phyloP scores from a whole-genome alignment of 1,139 yeast genomes.

The Diutina ranongensis region DNA sequence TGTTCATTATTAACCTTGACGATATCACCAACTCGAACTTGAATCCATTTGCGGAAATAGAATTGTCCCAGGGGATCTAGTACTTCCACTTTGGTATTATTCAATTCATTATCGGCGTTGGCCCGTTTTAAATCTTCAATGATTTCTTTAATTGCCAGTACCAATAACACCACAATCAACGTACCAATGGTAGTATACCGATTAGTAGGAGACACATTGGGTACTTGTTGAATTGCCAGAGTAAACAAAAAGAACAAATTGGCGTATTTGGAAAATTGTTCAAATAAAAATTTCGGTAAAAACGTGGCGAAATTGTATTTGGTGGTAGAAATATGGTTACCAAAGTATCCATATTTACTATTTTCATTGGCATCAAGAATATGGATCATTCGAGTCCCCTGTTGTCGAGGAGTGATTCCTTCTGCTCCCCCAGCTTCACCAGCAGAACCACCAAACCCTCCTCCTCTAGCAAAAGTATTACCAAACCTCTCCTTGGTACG shows the following conservation, averaged over 20 bases:
- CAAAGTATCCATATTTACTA: constrained; percentile 45
- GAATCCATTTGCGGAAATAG: constrained; percentile 66
- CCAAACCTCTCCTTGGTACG: constrained; percentile 28
- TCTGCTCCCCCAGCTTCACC: constrained; percentile 8
- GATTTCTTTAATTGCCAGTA: constrained; percentile 86
- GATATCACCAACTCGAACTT: constrained; percentile 84
- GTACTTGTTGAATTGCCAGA: constrained; percentile 91
- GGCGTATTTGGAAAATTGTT: constrained; percentile 95
- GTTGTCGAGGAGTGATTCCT: constrained; percentile 7
- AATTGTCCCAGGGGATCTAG: constrained; percentile 56
- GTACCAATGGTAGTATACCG: constrained; percentile 94
- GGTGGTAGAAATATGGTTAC: constrained; percentile 91
- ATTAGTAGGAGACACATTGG: constrained; percentile 92
- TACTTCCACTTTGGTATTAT: constrained; percentile 66
- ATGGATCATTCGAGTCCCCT: constrained; percentile 55
- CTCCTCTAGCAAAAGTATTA: constrained; percentile 1
- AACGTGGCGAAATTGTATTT: constrained; percentile 92
- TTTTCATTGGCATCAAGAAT: constrained; percentile 54
- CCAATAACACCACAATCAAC: constrained; percentile 66
- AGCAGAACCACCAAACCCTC: constrained; percentile 2
- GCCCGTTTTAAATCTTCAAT: constrained; percentile 87
- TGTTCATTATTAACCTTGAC: constrained; percentile 80
- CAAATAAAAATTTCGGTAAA: constrained; percentile 86
- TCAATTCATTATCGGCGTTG: constrained; percentile 79
- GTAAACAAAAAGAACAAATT: constrained; percentile 90